Evolutionary conservation across 2,329 filamentous ascomycete species (phyloP), one percentile per base, ranked within the genome.

Genomic region (Pseudogymnoascus sp.): DNA sequence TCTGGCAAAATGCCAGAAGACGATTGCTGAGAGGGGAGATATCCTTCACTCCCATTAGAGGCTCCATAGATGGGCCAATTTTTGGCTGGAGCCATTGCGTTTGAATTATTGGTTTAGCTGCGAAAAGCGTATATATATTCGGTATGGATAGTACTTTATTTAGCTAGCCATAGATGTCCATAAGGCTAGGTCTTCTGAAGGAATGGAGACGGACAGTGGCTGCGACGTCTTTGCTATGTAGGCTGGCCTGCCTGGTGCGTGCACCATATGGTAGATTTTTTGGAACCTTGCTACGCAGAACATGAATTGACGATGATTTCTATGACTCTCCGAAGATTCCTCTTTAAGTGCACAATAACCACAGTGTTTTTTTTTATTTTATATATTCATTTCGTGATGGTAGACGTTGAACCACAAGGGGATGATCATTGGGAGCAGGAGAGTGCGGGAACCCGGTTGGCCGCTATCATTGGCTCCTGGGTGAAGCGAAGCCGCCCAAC

Each of bases 1-100:
- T 61, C 76, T 92, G 66, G 82, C 85, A 43, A 89, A 91, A 73
- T 93, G 90, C 69, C 86, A 89, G 70, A 82, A 80, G 67, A 66
- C 66, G 30, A 64, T 71, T 41, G 68, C 67, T 25, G 67, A 72
- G 39, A 71, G 68, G 57, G 70, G 69, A 6, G 68, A 71, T 47
- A 64, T 72, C 36, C 60, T 72, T 28, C 66, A 70, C 61, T 68
- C 66, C 6, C 70, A 71, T 60, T 67, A 58, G 35, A 15, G 57
- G 9, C 47, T 33, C 12, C 28, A 11, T 14, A 14, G 28, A 20
- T 53, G 4, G 25, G 47, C 15, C 33, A 25, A 33, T 53, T 14
- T 15, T 18, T 35, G 9, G 28, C 28, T 28, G 28, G 9, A 53
- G 9, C 9, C 15, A 33, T 53, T 33, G 25, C 28, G 28, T 33